Evolutionary conservation across 2,329 filamentous ascomycete genomes (phyloP), one percentile per base, ranked within the genome.

Genomic region (Diaporthe australafricana): DNA sequence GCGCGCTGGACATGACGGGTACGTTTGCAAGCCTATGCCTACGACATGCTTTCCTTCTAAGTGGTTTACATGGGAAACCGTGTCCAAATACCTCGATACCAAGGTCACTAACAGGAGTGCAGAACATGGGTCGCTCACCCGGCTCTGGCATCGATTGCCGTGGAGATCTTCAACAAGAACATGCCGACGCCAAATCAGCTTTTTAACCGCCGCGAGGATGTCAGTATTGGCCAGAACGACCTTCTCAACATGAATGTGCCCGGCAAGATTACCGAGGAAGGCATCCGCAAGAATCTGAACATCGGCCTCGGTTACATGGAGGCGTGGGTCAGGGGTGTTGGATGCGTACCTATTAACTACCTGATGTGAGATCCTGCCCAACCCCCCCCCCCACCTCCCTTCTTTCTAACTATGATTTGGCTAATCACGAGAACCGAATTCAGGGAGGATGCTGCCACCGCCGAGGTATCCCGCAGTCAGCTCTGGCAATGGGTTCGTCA

Each of bases 101-200:
- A 8, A 35, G 22, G 8, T 57, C 1, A 32, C 63, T 71, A 30
- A 72, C 52, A 71, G 1, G 16, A 47, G 6, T 5, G 16, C 68
- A 82, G 85, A 72, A 98, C 96, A 74, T 98, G 96, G 96, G 96
- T 99, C 71, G 96, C 96, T 48, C 96, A 99, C 85, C 96, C 96
- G 11, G 95, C 95, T 1, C 91, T 99, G 68, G 96, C 96, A 5
- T 77, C 88, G 72, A 98, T 98, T 78, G 96, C 96, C 27, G 91
- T 91, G 50, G 96, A 98, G 60, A 89, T 98, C 78, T 99, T 99
- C 90, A 97, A 98, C 89, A 92, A 95, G 86, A 87, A 98, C 87
- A 99, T 99, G 96, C 96, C 96, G 12, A 98, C 96, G 4, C 95
- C 96, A 60, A 99, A 99, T 87, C 96, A 99, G 85, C 91, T 98